phyloP scores from a whole-genome alignment of 257 asterid species.

The Nemophila menziesii region DNA sequence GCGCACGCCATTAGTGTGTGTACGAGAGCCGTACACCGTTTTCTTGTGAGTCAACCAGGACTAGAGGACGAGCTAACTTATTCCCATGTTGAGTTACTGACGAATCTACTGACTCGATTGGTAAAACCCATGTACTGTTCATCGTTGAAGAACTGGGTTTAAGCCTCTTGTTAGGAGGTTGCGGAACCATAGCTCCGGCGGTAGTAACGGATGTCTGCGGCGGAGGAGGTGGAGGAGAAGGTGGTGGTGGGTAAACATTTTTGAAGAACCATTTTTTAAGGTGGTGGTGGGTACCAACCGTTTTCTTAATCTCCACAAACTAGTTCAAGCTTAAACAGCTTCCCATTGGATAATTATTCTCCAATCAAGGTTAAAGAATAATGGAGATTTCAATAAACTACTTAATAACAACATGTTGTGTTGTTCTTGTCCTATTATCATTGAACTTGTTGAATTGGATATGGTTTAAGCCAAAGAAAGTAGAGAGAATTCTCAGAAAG shows the following conservation, averaged over 20 bases:
- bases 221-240: too few relatives aligned
- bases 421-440: slow-evolving; percentile 1
- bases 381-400: slow-evolving; percentile 14
- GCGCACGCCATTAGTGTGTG: slow-evolving; percentile 74
- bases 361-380: too few relatives aligned
- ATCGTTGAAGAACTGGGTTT: slow-evolving; percentile 15
- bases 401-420: not conserved
- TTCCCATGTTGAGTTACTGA: slow-evolving; percentile 8
- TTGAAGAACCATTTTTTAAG: too few relatives aligned
- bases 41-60: slow-evolving; percentile 59
- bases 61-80: slow-evolving; percentile 24
- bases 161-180: slow-evolving; percentile 20
- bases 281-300: too few relatives aligned
- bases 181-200: not conserved
- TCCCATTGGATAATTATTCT: too few relatives aligned
- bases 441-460: slow-evolving; percentile 3
- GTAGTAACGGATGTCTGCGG: too few relatives aligned
- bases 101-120: slow-evolving; percentile 1
- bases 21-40: slow-evolving; percentile 53
- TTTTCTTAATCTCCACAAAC: too few relatives aligned
- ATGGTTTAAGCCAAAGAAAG: slow-evolving; percentile 9
- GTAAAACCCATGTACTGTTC: not conserved
- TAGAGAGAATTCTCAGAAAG: slow-evolving; percentile 4
- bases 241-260: too few relatives aligned
- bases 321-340: too few relatives aligned